phyloP scores from a whole-genome alignment of 192 early-diverging fungal species.

The Phlyctochytrium arcticum region DNA sequence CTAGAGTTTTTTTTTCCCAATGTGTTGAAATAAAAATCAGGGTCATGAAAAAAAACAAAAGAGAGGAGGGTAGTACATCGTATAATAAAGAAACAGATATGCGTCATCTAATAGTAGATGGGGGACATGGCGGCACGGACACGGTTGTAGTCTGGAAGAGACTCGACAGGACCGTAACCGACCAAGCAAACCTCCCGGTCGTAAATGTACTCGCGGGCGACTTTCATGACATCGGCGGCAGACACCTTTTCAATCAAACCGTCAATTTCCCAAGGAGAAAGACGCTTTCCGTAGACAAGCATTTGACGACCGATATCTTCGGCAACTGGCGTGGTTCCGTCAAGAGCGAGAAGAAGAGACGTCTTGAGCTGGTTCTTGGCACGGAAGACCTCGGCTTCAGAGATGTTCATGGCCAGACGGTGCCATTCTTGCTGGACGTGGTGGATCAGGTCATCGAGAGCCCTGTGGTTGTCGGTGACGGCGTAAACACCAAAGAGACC shows the following conservation, averaged over 20 bases:
- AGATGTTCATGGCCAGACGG: conserved; percentile 78
- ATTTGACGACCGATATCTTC: conserved; percentile 98
- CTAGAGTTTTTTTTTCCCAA: no score
- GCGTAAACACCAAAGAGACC: conserved; percentile 97
- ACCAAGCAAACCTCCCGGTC: conserved; percentile 79
- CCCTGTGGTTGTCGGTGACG: conserved; percentile 73
- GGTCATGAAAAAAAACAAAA: no score
- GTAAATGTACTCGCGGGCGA: conserved; percentile 84
- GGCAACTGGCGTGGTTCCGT: conserved; percentile 91
- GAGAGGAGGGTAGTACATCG: no score
- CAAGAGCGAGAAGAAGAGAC: conserved; percentile 79
- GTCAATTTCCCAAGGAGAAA: conserved; percentile 86
- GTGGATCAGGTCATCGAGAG: conserved; percentile 84
- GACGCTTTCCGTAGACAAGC: conserved; percentile 85
- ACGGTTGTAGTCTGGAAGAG: conserved; percentile 84
- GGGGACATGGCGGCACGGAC: conserved; percentile 78
- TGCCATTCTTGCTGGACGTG: conserved; percentile 91
- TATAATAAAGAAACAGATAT: no score
- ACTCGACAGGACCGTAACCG: conserved; percentile 85
- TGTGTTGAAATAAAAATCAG: no score
- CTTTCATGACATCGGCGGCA: conserved; percentile 80
- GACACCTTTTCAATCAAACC: conserved; percentile 79
- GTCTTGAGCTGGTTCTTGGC: conserved; percentile 99
- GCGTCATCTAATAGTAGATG: conserved; percentile 32
- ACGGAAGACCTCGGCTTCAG: conserved; percentile 87